These are phyloP conservation scores for Phylloporus scabripes DNA, from an alignment of 768 basidiomycete genomes.

Conservation along the genomic window DNA sequence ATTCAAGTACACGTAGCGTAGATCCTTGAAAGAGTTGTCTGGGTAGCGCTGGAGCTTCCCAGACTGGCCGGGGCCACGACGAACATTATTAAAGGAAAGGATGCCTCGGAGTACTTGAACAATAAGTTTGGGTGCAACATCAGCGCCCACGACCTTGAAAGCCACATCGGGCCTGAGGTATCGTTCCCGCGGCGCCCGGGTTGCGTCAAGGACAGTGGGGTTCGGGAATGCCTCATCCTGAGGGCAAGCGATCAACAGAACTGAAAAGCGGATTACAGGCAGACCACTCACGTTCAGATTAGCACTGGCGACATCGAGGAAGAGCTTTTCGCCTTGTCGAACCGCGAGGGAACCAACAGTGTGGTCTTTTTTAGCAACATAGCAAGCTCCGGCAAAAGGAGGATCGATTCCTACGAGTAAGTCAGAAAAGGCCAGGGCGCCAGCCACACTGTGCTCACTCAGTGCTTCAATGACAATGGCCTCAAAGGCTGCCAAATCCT, in stretches of 20 bases:
- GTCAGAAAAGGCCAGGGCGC: slow-evolving; percentile 1
- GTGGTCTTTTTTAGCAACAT: slow-evolving; percentile 45
- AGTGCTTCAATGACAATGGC: slow-evolving; percentile 65
- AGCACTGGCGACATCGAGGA: slow-evolving; percentile 56
- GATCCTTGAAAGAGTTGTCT: slow-evolving; percentile 41
- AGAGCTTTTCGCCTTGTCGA: slow-evolving; percentile 49
- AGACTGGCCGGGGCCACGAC: slow-evolving; percentile 63
- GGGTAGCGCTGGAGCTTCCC: slow-evolving; percentile 58
- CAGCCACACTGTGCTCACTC: slow-evolving; percentile 41
- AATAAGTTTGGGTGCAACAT: slow-evolving; percentile 54
- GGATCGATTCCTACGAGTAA: slow-evolving; percentile 57
- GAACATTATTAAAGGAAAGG: slow-evolving; percentile 51
- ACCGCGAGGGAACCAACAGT: slow-evolving; percentile 38
- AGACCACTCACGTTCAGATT: slow-evolving; percentile 47
- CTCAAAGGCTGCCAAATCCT: slow-evolving; percentile 39
- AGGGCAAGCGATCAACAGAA: neutral
- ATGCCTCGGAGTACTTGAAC: slow-evolving; percentile 60
- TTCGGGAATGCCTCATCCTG: slow-evolving; percentile 51
- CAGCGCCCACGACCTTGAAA: slow-evolving; percentile 46
- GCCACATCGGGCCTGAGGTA: slow-evolving; percentile 47
- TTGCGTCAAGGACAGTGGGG: slow-evolving; percentile 40
- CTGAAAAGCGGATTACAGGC: neutral
- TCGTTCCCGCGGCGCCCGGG: slow-evolving; percentile 39
- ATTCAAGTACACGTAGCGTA: slow-evolving; percentile 54
- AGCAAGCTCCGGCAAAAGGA: slow-evolving; percentile 63